Conservation (phyloP, 805 yeast species). For the Lachancea nothofagi region DNA sequence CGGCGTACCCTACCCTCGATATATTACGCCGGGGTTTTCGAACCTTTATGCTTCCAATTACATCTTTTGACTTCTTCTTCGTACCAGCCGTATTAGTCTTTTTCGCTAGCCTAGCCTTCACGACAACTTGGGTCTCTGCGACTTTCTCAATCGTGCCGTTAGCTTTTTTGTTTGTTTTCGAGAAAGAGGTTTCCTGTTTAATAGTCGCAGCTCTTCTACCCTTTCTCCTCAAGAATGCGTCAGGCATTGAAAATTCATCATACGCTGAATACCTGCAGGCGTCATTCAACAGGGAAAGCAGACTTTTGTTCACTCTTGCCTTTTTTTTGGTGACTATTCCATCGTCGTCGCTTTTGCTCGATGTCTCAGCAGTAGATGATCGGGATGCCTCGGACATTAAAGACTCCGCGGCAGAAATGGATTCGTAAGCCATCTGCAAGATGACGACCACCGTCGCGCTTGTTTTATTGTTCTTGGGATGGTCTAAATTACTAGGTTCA, state of each 20-base stretch:
- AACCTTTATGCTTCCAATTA: too few relatives aligned
- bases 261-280: constrained; percentile 25
- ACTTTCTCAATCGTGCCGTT: background rate
- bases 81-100: background rate
- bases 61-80: too few relatives aligned
- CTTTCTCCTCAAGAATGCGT: constrained; percentile 20
- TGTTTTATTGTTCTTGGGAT: background rate
- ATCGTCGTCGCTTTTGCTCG: background rate
- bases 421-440: background rate
- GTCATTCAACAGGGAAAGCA: constrained; percentile 23
- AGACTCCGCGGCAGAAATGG: constrained; percentile 2
- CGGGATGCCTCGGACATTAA: constrained; percentile 4
- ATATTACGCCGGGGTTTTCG: too few relatives aligned
- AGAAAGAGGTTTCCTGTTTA: background rate
- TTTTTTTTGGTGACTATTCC: background rate
- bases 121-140: too few relatives aligned
- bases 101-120: background rate
- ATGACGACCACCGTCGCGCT: background rate
- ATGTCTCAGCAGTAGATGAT: constrained; percentile 4
- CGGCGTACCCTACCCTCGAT: too few relatives aligned
- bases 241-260: constrained; percentile 25
- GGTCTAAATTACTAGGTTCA: too few relatives aligned
- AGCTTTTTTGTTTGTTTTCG: background rate
- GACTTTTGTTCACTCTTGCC: constrained; percentile 6
- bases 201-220: background rate